Evolutionary conservation across 2,329 filamentous ascomycete species (phyloP).

Genomic region (Xylaria sp.): DNA sequence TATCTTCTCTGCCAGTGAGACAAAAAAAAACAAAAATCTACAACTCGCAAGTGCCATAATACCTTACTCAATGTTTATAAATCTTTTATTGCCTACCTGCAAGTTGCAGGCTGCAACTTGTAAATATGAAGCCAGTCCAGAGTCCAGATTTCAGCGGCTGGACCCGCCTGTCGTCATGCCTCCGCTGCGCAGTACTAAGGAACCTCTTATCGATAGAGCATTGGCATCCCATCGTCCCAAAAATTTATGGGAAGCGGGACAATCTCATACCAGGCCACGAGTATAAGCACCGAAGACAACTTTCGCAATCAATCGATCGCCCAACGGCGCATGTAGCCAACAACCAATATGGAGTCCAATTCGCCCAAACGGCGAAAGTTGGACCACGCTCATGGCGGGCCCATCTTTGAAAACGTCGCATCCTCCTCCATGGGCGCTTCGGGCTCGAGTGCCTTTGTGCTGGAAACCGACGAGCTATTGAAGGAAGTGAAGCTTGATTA

Average conservation of each 20-base stretch:
- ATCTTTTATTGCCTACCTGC: neutral
- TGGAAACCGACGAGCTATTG: conserved; percentile 69
- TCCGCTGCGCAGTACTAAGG: too few species aligned
- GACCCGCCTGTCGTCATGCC: too few species aligned
- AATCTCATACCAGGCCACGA: conserved; percentile 4
- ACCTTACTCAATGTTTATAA: neutral
- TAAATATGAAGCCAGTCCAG: too few species aligned
- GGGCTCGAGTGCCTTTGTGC: conserved; percentile 63
- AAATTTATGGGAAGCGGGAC: conserved; percentile 35
- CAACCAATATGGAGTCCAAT: conserved; percentile 55
- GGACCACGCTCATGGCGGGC: conserved; percentile 51
- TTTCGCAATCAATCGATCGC: neutral
- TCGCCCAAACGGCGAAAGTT: conserved; percentile 61
- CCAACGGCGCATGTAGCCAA: conserved; percentile 11
- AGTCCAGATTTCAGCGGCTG: too few species aligned
- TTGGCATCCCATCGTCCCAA: conserved; percentile 17
- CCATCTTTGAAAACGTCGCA: conserved; percentile 55
- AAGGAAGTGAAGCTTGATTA: conserved; percentile 66
- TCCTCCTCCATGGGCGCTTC: conserved; percentile 53
- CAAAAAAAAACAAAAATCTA: neutral
- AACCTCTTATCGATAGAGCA: conserved; percentile 30
- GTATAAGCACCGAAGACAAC: neutral
- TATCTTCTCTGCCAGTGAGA: neutral
- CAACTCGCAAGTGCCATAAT: neutral
- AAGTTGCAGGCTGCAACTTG: too few species aligned